Conservation (phyloP, 2,329 filamentous ascomycete species). For the Magnaporthales sp. region DNA sequence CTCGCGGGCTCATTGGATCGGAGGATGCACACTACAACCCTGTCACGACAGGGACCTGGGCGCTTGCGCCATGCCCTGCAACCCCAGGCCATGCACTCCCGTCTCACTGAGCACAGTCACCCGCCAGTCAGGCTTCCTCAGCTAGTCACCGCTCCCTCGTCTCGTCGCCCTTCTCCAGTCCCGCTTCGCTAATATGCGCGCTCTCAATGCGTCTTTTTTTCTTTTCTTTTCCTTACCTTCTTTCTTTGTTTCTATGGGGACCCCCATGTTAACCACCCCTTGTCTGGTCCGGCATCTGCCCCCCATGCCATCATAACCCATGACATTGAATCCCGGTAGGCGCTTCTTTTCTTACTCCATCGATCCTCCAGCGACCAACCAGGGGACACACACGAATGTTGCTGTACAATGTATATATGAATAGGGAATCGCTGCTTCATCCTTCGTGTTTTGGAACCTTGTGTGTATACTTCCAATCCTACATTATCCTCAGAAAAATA, state of each 20-base stretch:
- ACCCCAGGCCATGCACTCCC: neutral
- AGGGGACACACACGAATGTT: neutral
- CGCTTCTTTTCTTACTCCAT: slow-evolving; percentile 2
- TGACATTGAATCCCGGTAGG: neutral
- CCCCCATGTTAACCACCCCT: neutral
- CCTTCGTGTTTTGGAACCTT: neutral
- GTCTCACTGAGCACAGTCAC: slow-evolving; percentile 1
- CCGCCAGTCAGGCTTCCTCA: neutral
- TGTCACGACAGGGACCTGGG: neutral
- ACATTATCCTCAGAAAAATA: neutral
- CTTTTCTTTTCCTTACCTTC: neutral
- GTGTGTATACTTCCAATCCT: neutral
- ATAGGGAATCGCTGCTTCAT: neutral
- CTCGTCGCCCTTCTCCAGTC: neutral
- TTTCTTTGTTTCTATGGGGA: neutral
- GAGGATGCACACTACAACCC: neutral
- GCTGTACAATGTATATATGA: neutral
- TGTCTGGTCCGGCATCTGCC: neutral
- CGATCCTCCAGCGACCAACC: neutral
- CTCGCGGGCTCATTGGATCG: neutral
- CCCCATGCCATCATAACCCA: neutral
- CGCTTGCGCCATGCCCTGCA: slow-evolving; percentile 1
- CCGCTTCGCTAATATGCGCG: neutral
- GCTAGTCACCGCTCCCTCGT: neutral
- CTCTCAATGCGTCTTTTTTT: slow-evolving; percentile 1